A percentile compares a stretch with the other conserved stretches of the same genome.
Conservation (phyloP, 352 stramenopile genomes). For the Globisporangium emineosum region DNA sequence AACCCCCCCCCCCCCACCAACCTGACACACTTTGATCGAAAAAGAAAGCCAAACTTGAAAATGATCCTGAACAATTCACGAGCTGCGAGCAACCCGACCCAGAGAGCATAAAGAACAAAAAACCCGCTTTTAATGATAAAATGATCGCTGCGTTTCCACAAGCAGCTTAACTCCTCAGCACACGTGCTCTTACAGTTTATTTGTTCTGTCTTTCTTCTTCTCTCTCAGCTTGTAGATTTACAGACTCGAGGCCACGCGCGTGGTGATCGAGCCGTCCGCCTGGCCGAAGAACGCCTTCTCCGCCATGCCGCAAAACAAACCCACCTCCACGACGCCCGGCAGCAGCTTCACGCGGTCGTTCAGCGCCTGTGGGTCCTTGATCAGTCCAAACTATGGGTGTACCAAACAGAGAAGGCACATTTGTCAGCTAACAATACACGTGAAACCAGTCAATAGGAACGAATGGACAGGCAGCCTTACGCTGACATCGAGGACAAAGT, state of each 20-base stretch:
- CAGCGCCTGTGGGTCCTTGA: slow-evolving; percentile 64
- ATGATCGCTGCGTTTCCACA: neutral
- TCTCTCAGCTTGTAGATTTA: slow-evolving; percentile 9
- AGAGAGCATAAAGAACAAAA: neutral
- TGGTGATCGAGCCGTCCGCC: slow-evolving; percentile 78
- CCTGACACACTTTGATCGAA: neutral
- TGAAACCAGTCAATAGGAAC: neutral
- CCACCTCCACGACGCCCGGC: slow-evolving; percentile 86
- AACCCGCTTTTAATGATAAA: neutral
- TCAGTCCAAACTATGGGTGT: slow-evolving; percentile 53
- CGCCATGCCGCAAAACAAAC: slow-evolving; percentile 87
- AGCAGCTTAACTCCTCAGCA: neutral
- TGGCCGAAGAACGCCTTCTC: slow-evolving; percentile 88
- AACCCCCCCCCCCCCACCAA: neutral
- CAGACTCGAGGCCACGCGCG: slow-evolving; percentile 35
- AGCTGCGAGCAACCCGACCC: neutral
- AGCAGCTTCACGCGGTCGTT: slow-evolving; percentile 74
- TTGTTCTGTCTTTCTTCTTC: neutral
- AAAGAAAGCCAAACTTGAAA: neutral
- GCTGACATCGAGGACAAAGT: slow-evolving; percentile 89
- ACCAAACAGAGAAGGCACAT: neutral
- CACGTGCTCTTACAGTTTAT: neutral
- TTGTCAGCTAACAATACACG: neutral
- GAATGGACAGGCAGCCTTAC: slow-evolving; percentile 16
- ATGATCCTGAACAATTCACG: neutral